Evolutionary conservation across 208 protist genomes (phyloP).

Genomic region (Acanthamoeba culbertsoni): DNA sequence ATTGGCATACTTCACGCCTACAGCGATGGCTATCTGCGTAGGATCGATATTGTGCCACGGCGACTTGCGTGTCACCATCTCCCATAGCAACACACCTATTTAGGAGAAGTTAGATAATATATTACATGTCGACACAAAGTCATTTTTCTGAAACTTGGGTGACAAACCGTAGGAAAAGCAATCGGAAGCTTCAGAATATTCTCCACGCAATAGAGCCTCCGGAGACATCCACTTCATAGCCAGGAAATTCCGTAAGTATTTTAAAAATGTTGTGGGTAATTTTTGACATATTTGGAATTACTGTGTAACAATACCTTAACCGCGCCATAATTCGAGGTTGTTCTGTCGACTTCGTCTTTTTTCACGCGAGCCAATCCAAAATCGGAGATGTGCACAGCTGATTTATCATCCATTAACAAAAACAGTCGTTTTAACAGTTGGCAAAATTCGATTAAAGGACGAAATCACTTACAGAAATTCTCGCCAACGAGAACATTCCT

Average conservation of each 20-base stretch:
- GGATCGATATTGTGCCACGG: slow-evolving; percentile 31
- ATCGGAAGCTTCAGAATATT: slow-evolving; percentile 53
- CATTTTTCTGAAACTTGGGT: too few relatives aligned
- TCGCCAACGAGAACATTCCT: slow-evolving; percentile 20
- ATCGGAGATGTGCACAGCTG: slow-evolving; percentile 39
- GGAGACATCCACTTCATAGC: slow-evolving; percentile 47
- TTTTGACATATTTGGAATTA: too few relatives aligned
- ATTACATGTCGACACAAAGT: too few relatives aligned
- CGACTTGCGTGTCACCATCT: slow-evolving; percentile 34
- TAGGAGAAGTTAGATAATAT: not conserved
- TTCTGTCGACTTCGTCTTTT: not conserved
- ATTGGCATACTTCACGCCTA: not conserved
- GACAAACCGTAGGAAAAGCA: slow-evolving; percentile 55
- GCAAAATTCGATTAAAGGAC: not conserved
- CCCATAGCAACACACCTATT: not conserved
- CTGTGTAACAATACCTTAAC: not conserved
- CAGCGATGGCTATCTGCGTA: not conserved
- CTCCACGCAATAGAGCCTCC: not conserved
- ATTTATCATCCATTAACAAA: too few relatives aligned
- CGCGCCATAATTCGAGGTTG: not conserved
- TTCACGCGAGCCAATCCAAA: slow-evolving; percentile 32
- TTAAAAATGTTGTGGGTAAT: too few relatives aligned
- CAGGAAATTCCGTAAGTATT: too few relatives aligned
- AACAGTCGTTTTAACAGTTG: too few relatives aligned
- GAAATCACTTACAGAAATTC: not conserved